A percentile compares a stretch with the other conserved stretches of the same genome.
Conservation (phyloP, 305 asterid genomes). For the Andrographis paniculata region DNA sequence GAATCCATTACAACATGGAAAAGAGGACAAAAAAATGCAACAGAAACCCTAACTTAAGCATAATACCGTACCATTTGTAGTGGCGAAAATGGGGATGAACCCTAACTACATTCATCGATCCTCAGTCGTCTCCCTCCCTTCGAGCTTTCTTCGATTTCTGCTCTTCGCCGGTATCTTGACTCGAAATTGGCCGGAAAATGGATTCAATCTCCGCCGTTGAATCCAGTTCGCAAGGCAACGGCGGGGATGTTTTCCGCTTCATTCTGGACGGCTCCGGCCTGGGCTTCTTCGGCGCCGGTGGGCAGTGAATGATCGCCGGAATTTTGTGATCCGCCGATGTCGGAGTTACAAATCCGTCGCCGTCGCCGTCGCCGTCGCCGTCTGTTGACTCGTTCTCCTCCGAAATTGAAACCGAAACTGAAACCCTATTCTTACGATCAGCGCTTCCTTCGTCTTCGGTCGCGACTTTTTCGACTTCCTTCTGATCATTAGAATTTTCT, state of each 20-base stretch:
- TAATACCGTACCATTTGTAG: slow-evolving; percentile 16
- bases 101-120: slow-evolving; percentile 6
- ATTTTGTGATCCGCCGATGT: slow-evolving; percentile 39
- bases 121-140: slow-evolving; percentile 16
- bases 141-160: slow-evolving; percentile 32
- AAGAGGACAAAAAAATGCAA: neutral
- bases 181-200: slow-evolving; percentile 21
- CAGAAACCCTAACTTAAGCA: slow-evolving; percentile 12
- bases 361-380: slow-evolving; percentile 37
- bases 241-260: slow-evolving; percentile 33
- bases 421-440: slow-evolving; percentile 1
- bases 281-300: slow-evolving; percentile 38
- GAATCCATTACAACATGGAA: slow-evolving; percentile 15
- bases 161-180: slow-evolving; percentile 17
- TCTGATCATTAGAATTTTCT: slow-evolving; percentile 1
- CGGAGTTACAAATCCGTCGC: slow-evolving; percentile 43
- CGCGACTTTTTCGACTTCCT: neutral
- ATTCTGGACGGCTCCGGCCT: slow-evolving; percentile 18
- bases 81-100: slow-evolving; percentile 1
- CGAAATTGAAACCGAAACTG: slow-evolving; percentile 7
- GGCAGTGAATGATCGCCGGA: slow-evolving; percentile 36
- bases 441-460: slow-evolving; percentile 1
- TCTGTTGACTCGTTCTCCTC: slow-evolving; percentile 14
- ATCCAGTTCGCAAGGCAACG: slow-evolving; percentile 19
- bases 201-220: slow-evolving; percentile 32